These are phyloP conservation scores for Pezicula carpinea DNA, from an alignment of 2,329 filamentous ascomycete species.

Conservation along the genomic window DNA sequence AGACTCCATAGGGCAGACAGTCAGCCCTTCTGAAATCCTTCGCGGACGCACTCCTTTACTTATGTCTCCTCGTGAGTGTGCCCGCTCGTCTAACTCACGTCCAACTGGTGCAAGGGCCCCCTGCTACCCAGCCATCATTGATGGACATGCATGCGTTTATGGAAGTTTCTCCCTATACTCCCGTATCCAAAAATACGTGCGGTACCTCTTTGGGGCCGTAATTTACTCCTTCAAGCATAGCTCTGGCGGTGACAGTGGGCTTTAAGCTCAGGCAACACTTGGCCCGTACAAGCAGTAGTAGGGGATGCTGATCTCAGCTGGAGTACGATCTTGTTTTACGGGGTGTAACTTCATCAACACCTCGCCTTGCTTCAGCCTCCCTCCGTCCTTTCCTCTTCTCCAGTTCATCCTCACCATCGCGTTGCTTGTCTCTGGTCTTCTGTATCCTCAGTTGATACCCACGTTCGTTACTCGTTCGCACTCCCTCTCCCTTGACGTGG, in stretches of 20 bases:
- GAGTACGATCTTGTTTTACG: constrained; percentile 2
- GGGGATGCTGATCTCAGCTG: background rate
- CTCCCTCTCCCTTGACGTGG: background rate
- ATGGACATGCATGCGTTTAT: background rate
- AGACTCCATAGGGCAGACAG: background rate
- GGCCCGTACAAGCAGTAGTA: background rate
- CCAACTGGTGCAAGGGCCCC: background rate
- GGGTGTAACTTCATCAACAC: background rate
- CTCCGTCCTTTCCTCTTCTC: background rate
- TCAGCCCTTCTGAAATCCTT: background rate
- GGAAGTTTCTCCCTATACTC: background rate
- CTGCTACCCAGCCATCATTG: background rate
- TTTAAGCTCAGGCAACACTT: constrained; percentile 2
- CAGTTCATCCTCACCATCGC: background rate
- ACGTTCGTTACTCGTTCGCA: constrained; percentile 1
- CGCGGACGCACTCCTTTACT: background rate
- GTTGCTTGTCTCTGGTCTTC: background rate
- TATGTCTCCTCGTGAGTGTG: background rate
- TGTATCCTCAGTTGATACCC: background rate
- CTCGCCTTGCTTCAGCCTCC: background rate
- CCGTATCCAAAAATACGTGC: background rate
- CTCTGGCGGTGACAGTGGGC: background rate
- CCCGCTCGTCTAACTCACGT: background rate
- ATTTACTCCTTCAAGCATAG: constrained; percentile 1
- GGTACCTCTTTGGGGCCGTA: background rate